Evolutionary conservation across 306 rosid genomes (phyloP).

Genomic region (Clitoria ternatea): DNA sequence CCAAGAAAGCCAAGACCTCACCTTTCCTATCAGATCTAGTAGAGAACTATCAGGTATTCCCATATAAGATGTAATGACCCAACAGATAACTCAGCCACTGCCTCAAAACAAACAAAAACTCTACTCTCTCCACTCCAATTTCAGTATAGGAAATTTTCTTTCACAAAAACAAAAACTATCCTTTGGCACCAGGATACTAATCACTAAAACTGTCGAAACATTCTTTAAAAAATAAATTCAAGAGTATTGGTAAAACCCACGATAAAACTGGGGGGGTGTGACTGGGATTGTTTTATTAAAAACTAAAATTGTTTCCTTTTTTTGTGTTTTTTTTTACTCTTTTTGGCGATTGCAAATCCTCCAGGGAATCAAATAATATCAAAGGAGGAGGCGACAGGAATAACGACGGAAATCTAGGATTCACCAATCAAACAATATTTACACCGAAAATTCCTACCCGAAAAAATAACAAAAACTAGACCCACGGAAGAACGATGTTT

Average conservation of each 20-base stretch:
- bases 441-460: slow-evolving; percentile 41
- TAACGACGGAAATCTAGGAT: slow-evolving; percentile 24
- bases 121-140: slow-evolving; percentile 28
- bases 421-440: slow-evolving; percentile 39
- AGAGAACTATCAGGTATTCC: slow-evolving; percentile 89
- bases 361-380: slow-evolving; percentile 58
- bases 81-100: slow-evolving; percentile 35
- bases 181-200: slow-evolving; percentile 36
- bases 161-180: slow-evolving; percentile 27
- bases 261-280: slow-evolving; percentile 65
- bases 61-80: slow-evolving; percentile 60
- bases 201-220: slow-evolving; percentile 25
- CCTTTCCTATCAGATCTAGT: slow-evolving; percentile 62
- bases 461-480: background rate
- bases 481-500: slow-evolving; percentile 12
- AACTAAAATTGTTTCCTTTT: slow-evolving; percentile 20
- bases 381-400: slow-evolving; percentile 40
- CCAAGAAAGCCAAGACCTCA: slow-evolving; percentile 66
- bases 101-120: slow-evolving; percentile 23
- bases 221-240: slow-evolving; percentile 27
- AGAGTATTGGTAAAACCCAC: slow-evolving; percentile 49
- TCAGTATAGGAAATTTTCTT: slow-evolving; percentile 24
- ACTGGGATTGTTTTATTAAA: slow-evolving; percentile 28
- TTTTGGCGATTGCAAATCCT: slow-evolving; percentile 42
- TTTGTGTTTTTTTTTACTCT: slow-evolving; percentile 8